These are phyloP conservation scores for Citrullus mucosospermus DNA, from an alignment of 306 rosid species.

Conservation along the genomic window DNA sequence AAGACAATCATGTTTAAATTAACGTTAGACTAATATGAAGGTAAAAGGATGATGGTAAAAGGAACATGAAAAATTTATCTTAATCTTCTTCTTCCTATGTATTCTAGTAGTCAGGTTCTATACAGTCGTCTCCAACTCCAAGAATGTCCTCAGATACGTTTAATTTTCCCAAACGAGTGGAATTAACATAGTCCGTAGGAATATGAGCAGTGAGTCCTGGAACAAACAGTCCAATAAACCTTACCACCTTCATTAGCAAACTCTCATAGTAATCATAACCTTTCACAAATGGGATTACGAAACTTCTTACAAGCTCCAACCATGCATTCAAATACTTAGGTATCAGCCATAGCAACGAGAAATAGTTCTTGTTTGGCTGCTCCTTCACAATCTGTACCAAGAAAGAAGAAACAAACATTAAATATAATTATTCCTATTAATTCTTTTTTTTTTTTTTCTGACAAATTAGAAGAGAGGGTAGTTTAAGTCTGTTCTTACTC, in stretches of 20 bases:
- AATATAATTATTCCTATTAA: neutral
- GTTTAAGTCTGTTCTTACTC: conserved; percentile 18
- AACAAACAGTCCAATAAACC: conserved; percentile 44
- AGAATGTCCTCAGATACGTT: neutral
- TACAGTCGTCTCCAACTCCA: neutral
- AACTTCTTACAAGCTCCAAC: conserved; percentile 62
- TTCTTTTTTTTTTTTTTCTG: neutral
- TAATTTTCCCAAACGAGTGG: conserved; percentile 33
- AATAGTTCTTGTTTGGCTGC: conserved; percentile 82
- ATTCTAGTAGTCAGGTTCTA: neutral
- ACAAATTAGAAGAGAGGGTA: neutral
- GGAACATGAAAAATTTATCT: neutral
- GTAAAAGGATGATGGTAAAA: neutral
- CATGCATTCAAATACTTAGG: conserved; percentile 38
- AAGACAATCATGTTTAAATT: too few species aligned
- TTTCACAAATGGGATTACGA: conserved; percentile 21
- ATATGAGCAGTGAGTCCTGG: conserved; percentile 53
- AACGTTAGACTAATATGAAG: neutral
- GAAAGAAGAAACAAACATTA: neutral
- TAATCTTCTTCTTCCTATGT: neutral
- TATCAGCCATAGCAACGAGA: conserved; percentile 34
- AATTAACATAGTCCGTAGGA: conserved; percentile 44
- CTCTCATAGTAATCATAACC: conserved; percentile 36
- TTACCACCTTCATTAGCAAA: conserved; percentile 27
- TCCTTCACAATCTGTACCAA: conserved; percentile 32